phyloP scores from a whole-genome alignment of 2,329 filamentous ascomycete genomes.

The Trichoderma guizhouense region DNA sequence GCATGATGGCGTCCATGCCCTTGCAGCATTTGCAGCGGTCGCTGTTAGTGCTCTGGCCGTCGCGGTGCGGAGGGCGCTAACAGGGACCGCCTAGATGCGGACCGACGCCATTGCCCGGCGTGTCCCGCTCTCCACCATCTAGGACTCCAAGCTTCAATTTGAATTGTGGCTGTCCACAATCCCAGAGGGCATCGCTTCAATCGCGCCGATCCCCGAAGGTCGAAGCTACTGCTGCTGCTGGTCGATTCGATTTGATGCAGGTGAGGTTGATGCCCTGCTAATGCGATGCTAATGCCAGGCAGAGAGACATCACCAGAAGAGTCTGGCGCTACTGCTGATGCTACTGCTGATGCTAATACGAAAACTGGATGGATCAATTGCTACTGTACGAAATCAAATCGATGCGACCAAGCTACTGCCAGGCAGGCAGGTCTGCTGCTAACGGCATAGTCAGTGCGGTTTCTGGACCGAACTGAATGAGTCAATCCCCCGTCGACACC shows the following conservation, averaged over 20 bases:
- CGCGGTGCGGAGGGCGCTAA: not conserved
- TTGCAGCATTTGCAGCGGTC: not conserved
- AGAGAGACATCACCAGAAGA: not conserved
- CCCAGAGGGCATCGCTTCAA: not conserved
- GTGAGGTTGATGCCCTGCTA: not conserved
- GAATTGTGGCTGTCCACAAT: not conserved
- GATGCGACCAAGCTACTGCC: not conserved
- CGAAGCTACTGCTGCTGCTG: not conserved
- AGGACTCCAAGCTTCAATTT: not conserved
- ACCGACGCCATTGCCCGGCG: slow-evolving; percentile 5
- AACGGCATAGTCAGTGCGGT: not conserved
- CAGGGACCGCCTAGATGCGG: slow-evolving; percentile 10
- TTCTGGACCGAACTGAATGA: not conserved
- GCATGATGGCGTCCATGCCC: not conserved
- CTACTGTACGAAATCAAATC: slow-evolving; percentile 1
- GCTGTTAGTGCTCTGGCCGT: slow-evolving; percentile 3
- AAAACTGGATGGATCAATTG: not conserved
- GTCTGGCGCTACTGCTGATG: not conserved
- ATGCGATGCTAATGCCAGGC: not conserved
- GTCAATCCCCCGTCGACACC: slow-evolving; percentile 2
- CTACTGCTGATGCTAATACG: slow-evolving; percentile 7
- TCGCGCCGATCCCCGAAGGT: not conserved
- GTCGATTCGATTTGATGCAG: not conserved
- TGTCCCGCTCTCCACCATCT: slow-evolving; percentile 1
- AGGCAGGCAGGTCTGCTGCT: not conserved